phyloP scores from a whole-genome alignment of 331 rosid species.

The Erythrophleum ivorense region DNA sequence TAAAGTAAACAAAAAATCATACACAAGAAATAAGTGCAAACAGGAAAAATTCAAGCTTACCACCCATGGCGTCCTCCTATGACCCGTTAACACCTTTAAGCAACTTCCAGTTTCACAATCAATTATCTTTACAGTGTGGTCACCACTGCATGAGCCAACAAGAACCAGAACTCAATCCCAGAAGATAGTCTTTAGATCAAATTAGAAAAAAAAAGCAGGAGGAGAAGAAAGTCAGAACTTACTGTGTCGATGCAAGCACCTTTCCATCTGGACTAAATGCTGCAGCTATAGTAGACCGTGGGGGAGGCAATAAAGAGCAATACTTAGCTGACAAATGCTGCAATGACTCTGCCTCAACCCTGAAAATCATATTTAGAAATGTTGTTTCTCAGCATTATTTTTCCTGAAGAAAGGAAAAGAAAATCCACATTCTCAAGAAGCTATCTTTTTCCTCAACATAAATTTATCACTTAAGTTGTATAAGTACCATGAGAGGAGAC shows the following conservation, averaged over 20 bases:
- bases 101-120: slow-evolving; percentile 71
- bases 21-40: slow-evolving; percentile 26
- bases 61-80: slow-evolving; percentile 89
- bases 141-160: slow-evolving; percentile 58
- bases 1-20: not conserved
- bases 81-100: slow-evolving; percentile 68
- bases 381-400: slow-evolving; percentile 1
- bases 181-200: slow-evolving; percentile 23
- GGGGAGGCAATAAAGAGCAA: slow-evolving; percentile 71
- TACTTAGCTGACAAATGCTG: slow-evolving; percentile 65
- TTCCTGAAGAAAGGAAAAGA: slow-evolving; percentile 7
- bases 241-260: slow-evolving; percentile 80
- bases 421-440: slow-evolving; percentile 20
- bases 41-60: slow-evolving; percentile 51
- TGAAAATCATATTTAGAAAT: slow-evolving; percentile 34
- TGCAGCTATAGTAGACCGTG: slow-evolving; percentile 84
- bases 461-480: slow-evolving; percentile 6
- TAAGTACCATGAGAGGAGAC: slow-evolving; percentile 75
- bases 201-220: slow-evolving; percentile 1
- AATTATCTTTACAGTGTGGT: slow-evolving; percentile 75
- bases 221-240: slow-evolving; percentile 41
- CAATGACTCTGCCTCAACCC: slow-evolving; percentile 81
- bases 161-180: slow-evolving; percentile 20
- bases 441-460: slow-evolving; percentile 7
- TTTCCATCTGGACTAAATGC: slow-evolving; percentile 77